Percentiles rank a stretch among this genome's conserved stretches.
Conservation (phyloP, 805 yeast species). For the Candida dendrica region DNA sequence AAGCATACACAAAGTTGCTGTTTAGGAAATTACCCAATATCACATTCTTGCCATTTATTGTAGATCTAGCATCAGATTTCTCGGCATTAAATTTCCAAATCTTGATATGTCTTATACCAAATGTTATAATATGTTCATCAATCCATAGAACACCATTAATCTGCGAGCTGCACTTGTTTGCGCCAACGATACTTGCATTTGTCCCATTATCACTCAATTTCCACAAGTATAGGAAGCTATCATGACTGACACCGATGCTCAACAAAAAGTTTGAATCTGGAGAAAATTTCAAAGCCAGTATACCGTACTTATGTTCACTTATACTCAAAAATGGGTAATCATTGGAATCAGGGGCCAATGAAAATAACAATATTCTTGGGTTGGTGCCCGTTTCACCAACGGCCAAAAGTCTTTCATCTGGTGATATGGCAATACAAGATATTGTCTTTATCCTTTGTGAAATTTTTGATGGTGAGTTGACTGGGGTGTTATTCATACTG, state of each 20-base stretch:
- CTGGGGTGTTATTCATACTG: conserved; percentile 5
- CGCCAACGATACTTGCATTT: conserved; percentile 32
- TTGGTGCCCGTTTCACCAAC: conserved; percentile 67
- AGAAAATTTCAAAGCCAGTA: conserved; percentile 47
- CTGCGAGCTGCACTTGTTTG: conserved; percentile 57
- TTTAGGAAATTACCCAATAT: conserved; percentile 43
- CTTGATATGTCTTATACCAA: conserved; percentile 56
- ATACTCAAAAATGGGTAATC: conserved; percentile 45
- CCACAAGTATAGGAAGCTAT: conserved; percentile 66
- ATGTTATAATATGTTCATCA: conserved; percentile 40
- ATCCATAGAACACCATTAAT: conserved; percentile 53
- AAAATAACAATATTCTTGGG: conserved; percentile 57
- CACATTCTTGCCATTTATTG: conserved; percentile 53
- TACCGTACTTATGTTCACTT: conserved; percentile 61
- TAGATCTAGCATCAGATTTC: conserved; percentile 15
- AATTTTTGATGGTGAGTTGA: conserved; percentile 10
- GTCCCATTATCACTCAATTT: conserved; percentile 23
- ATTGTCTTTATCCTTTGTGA: conserved; percentile 41
- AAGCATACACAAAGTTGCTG: conserved; percentile 37
- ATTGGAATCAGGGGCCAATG: conserved; percentile 43
- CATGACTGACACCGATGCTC: conserved; percentile 61
- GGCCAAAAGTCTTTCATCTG: conserved; percentile 47
- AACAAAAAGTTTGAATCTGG: conserved; percentile 49
- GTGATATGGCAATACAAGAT: conserved; percentile 51
- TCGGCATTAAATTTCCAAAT: conserved; percentile 45